Evolutionary conservation across 2,329 filamentous ascomycete species (phyloP), one percentile per base, ranked within the genome.

Genomic region (Cercospora sesami): DNA sequence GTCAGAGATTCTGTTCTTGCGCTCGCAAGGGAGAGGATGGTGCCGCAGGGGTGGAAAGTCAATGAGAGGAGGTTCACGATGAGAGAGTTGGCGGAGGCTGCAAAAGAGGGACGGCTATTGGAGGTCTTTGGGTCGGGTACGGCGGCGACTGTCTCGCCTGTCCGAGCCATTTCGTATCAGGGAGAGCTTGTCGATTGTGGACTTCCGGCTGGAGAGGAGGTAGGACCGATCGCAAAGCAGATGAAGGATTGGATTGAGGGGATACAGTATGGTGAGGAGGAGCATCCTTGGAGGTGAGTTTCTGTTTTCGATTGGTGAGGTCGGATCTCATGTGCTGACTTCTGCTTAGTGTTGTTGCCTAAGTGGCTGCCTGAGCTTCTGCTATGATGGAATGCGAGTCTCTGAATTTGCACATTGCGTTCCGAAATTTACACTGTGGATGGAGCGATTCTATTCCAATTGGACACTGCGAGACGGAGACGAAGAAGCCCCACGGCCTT

Each of bases 211-310:
- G 84, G 88, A 59, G 87, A 96, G 80, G 94, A 99, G 83, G 93
- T 93, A 10, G 95, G 95, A 53, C 90, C 94, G 77, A 85, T 98
- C 76, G 91, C 95, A 9, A 82, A 88, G 75, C 87, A 87, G 80
- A 94, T 99, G 90, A 96, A 97, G 88, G 87, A 90, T 75, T 99
- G 95, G 95, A 97, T 99, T 71, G 94, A 96, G 83, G 90, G 84
- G 30, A 94, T 96, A 74, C 94, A 98, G 83, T 97, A 98, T 79
- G 95, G 95, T 71, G 94, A 97, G 72, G 91, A 94, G 81, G 87
- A 92, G 79, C 93, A 97, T 79, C 86, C 90, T 73, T 99, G 95
- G 95, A 97, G 94, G 71, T 71, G 57, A 69, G 71, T 69, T 53
- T 16, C n/a, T 21, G 6, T 21, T 3, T 36, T 31, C 7, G 14